Percentiles rank a stretch among this genome's conserved stretches.
phyloP scores from a whole-genome alignment of 228 moss, liverwort and hornwort genomes.

The Sphagnum fallax region DNA sequence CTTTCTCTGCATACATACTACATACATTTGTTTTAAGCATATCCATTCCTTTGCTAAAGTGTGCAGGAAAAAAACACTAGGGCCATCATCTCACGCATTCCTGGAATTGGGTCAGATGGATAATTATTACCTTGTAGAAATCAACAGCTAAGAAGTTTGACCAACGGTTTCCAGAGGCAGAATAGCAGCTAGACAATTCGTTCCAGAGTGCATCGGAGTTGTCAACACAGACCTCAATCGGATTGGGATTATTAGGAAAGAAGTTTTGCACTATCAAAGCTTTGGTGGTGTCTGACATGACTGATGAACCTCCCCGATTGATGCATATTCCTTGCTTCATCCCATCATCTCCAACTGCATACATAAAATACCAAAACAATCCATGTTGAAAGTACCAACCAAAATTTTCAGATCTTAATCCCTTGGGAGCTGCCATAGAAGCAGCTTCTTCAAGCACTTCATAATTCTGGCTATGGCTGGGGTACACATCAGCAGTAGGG shows the following conservation, averaged over 20 bases:
- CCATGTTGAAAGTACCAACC: neutral
- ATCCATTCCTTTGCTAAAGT: too few species aligned
- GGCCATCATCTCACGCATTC: too few species aligned
- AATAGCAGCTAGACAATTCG: slow-evolving; percentile 26
- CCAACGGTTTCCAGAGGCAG: slow-evolving; percentile 36
- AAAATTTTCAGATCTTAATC: too few species aligned
- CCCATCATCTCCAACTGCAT: slow-evolving; percentile 77
- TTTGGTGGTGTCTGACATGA: slow-evolving; percentile 31
- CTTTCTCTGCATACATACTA: too few species aligned
- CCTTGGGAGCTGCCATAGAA: neutral
- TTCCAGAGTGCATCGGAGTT: slow-evolving; percentile 20
- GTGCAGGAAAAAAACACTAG: too few species aligned
- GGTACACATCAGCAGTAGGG: neutral
- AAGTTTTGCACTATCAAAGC: slow-evolving; percentile 40
- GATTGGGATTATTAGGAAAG: slow-evolving; percentile 43
- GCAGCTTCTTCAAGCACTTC: neutral
- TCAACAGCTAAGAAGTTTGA: slow-evolving; percentile 45
- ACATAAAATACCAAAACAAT: neutral
- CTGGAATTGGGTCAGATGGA: too few species aligned
- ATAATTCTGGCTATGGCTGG: neutral
- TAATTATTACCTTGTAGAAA: slow-evolving; percentile 37
- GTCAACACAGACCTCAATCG: slow-evolving; percentile 20
- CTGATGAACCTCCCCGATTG: slow-evolving; percentile 41
- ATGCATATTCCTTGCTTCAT: slow-evolving; percentile 37
- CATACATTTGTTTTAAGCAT: too few species aligned